Conservation (phyloP, 2,329 filamentous ascomycete species). For the Colletotrichum navitas region DNA sequence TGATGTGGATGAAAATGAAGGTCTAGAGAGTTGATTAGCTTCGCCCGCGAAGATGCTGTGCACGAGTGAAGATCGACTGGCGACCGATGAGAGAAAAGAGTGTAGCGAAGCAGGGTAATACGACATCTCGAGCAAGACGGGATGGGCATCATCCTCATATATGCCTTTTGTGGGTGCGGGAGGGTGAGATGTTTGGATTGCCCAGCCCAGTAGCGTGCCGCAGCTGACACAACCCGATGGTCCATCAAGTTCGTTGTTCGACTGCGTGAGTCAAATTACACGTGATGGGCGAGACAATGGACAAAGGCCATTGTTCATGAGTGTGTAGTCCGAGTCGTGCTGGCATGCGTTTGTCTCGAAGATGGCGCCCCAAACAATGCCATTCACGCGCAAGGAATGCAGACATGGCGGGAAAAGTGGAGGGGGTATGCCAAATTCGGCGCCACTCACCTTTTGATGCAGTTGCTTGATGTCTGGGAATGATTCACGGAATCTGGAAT, state of each 20-base stretch:
- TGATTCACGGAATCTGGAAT: constrained; percentile 30
- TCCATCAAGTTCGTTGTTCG: constrained; percentile 7
- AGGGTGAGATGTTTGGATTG: background rate
- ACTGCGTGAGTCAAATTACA: constrained; percentile 16
- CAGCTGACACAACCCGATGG: constrained; percentile 13
- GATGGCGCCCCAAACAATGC: constrained; percentile 34
- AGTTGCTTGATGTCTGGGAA: constrained; percentile 31
- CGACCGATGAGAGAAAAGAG: background rate
- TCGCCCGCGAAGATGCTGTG: constrained; percentile 39
- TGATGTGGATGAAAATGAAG: constrained; percentile 19
- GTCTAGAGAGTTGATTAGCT: constrained; percentile 42
- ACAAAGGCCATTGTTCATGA: constrained; percentile 25
- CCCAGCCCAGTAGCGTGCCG: background rate
- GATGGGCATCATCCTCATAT: constrained; percentile 23
- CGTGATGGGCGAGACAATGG: constrained; percentile 19
- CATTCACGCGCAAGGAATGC: constrained; percentile 35
- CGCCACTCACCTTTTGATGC: constrained; percentile 31
- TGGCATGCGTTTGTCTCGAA: constrained; percentile 28
- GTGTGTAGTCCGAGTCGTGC: constrained; percentile 10
- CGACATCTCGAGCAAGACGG: constrained; percentile 8
- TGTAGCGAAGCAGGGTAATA: constrained; percentile 10
- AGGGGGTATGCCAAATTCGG: background rate
- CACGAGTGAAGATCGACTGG: background rate
- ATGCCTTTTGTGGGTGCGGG: background rate
- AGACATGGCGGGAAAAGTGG: constrained; percentile 14